phyloP scores from a whole-genome alignment of 768 basidiomycete species.

The Pleurotus cornucopiae region DNA sequence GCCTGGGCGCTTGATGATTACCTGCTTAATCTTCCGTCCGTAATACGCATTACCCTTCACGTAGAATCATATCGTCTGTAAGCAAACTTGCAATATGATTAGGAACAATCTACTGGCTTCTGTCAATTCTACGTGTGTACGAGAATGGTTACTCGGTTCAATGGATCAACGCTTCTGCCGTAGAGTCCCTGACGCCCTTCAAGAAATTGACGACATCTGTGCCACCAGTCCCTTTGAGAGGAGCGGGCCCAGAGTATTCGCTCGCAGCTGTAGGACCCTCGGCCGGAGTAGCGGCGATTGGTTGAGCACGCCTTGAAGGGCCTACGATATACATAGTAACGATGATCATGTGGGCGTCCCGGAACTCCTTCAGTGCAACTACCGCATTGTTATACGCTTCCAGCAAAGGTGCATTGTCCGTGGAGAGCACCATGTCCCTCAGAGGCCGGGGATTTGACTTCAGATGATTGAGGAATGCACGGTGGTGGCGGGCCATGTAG shows the following conservation, averaged over 20 bases:
- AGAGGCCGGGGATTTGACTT: slow-evolving; percentile 54
- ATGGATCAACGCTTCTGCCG: slow-evolving; percentile 34
- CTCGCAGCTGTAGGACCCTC: slow-evolving; percentile 8
- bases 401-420: slow-evolving; percentile 26
- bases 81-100: too few relatives aligned
- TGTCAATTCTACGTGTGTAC: too few relatives aligned
- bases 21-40: too few relatives aligned
- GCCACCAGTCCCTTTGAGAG: slow-evolving; percentile 70
- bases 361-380: slow-evolving; percentile 60
- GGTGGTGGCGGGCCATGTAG: slow-evolving; percentile 84
- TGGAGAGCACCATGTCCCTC: slow-evolving; percentile 43
- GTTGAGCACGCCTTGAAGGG: slow-evolving; percentile 45
- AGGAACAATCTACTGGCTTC: too few relatives aligned
- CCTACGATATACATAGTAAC: slow-evolving; percentile 71
- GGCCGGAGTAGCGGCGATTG: slow-evolving; percentile 15
- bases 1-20: too few relatives aligned
- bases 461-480: slow-evolving; percentile 72
- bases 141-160: background rate
- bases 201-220: slow-evolving; percentile 75
- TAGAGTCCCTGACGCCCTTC: slow-evolving; percentile 67
- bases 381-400: slow-evolving; percentile 66
- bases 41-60: too few relatives aligned
- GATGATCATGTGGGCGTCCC: slow-evolving; percentile 76
- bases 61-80: too few relatives aligned
- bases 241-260: slow-evolving; percentile 21